Evolutionary conservation across 2,329 filamentous ascomycete species (phyloP), one percentile per base, ranked within the genome.

Genomic region (Aureobasidium sp.): DNA sequence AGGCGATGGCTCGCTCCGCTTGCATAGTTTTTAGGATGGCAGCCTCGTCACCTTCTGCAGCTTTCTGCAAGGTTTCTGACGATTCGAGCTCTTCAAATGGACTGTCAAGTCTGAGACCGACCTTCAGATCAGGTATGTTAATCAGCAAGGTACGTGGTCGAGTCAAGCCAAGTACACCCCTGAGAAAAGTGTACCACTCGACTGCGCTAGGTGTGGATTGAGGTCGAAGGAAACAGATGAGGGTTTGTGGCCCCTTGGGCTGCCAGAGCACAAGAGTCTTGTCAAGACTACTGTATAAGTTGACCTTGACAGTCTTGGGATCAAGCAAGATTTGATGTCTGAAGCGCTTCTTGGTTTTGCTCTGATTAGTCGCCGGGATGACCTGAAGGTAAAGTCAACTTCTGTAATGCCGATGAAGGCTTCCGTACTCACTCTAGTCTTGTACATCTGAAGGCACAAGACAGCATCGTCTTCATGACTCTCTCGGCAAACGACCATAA

Each of bases 171-270:
- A 88, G 74, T 8, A 82, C 76, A 58, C 83, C 82, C 13, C 81
- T 77, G 15, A 88, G 75, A 65, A 87, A 87, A 0, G 85, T 87
- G 69, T 85, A 87, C 86, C 86, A 88, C 69, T 88, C 86, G 10
- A 86, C 81, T 7, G 84, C 82, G 67, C 82, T 83, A 6, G 83
- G 82, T 2, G 80, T 78, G 20, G 85, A 86, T 13, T 82, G 80
- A 6, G 85, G 80, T 34, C 84, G 80, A 72, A 88, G 79, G 64
- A 88, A 84, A 65, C 82, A 83, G 58, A 88, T 86, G 37, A 78
- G 77, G 1, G 82, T 85, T 3, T 83, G 80, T 20, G 72, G 74
- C 61, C 78, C 79, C 63, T 76, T 75, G 3, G 82, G 81, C 36
- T 80, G 76, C 79, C 85, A 88, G 10, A 88, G 74, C 10, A 85